Evolutionary conservation across 495 filamentous ascomycete genomes (phyloP).

Genomic region (Rhypophila decipiens): DNA sequence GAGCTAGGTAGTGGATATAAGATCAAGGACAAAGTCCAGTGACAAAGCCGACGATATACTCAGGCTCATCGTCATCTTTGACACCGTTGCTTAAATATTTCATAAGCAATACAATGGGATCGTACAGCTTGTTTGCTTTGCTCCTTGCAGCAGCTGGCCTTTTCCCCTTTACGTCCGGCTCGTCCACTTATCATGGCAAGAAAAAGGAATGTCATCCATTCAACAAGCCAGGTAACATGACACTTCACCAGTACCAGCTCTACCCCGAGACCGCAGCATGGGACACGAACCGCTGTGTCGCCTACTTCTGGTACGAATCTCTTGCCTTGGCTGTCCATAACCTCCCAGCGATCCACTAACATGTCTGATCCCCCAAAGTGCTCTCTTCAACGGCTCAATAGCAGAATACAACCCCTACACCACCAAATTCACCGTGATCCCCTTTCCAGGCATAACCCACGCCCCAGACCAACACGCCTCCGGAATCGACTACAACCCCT

Average conservation of each 20-base stretch:
- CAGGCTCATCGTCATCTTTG: too few species aligned
- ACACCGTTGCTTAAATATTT: too few species aligned
- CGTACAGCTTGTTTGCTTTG: too few species aligned
- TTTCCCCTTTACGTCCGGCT: too few species aligned
- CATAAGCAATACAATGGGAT: too few species aligned
- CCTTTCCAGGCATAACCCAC: constrained; percentile 21
- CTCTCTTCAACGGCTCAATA: constrained; percentile 18
- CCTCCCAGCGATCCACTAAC: not conserved
- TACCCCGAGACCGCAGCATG: constrained; percentile 33
- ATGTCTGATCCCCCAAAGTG: not conserved
- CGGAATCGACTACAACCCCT: constrained; percentile 24
- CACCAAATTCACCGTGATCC: constrained; percentile 16
- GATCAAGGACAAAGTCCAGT: too few species aligned
- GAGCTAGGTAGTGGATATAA: too few species aligned
- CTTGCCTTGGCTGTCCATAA: not conserved
- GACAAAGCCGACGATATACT: too few species aligned
- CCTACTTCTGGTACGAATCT: constrained; percentile 16
- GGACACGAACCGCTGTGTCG: constrained; percentile 23
- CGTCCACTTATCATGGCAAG: too few species aligned
- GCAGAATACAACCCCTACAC: constrained; percentile 28
- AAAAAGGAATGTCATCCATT: constrained; percentile 22
- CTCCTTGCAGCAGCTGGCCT: too few species aligned
- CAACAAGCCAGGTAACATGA: constrained; percentile 22
- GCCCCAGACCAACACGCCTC: constrained; percentile 23
- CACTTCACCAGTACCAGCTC: constrained; percentile 26